phyloP scores from a whole-genome alignment of 345 rosid species.

The Eucalyptus pumila region DNA sequence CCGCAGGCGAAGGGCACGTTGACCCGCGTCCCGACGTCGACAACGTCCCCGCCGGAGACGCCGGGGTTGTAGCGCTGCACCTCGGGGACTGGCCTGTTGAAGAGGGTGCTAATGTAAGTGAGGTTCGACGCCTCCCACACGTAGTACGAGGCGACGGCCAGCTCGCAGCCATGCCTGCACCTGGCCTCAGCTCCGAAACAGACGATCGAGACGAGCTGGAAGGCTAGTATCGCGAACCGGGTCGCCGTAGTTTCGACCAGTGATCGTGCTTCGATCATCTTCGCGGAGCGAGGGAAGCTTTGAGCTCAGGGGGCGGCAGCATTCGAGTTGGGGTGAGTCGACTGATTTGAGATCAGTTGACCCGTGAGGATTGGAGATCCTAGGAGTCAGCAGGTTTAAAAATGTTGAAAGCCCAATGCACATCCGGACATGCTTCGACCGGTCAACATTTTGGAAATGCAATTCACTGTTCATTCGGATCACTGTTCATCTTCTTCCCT shows the following conservation, averaged over 20 bases:
- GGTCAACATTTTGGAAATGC: no score
- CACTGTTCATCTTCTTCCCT: no score
- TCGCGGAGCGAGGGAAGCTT: not conserved
- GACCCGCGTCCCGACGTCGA: conserved; percentile 2
- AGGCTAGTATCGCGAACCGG: not conserved
- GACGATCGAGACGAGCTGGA: not conserved
- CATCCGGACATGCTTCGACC: fast-evolving
- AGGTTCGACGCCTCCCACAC: conserved; percentile 21
- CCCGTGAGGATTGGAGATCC: not conserved
- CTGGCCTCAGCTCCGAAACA: conserved; percentile 4
- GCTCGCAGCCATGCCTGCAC: conserved; percentile 22
- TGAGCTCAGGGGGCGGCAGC: not conserved
- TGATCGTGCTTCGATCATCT: not conserved
- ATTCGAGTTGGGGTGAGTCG: not conserved
- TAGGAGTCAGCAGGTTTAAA: not conserved
- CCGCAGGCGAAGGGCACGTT: conserved; percentile 29
- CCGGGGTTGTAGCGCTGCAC: conserved; percentile 19
- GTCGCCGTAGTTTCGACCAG: not conserved
- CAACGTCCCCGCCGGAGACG: not conserved
- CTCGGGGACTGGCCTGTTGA: not conserved
- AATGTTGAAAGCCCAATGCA: no score
- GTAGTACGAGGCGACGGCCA: conserved; percentile 32
- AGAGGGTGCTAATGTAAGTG: conserved; percentile 21
- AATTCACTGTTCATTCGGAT: no score
- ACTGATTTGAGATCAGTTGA: not conserved